Conservation (phyloP, 1,284 basidiomycete genomes). For the Ustilago trichophora region DNA sequence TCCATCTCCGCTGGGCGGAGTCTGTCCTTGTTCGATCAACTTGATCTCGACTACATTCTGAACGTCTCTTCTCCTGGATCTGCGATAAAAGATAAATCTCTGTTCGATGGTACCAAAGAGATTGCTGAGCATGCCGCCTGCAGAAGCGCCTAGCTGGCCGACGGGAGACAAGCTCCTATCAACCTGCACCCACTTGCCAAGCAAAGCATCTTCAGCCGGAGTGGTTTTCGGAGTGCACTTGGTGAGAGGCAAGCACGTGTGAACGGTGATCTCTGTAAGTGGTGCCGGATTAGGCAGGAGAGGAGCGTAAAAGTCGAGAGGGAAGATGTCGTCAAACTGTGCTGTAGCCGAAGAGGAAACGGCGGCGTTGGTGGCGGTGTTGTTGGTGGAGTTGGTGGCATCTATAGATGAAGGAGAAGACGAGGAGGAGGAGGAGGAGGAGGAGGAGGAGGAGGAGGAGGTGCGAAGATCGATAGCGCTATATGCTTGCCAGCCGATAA, state of each 20-base stretch:
- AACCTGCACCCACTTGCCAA: slow-evolving; percentile 88
- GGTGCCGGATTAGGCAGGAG: slow-evolving; percentile 54
- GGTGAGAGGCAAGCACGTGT: slow-evolving; percentile 75
- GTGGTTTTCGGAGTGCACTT: slow-evolving; percentile 77
- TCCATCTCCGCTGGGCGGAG: slow-evolving; percentile 26
- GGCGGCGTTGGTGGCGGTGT: neutral
- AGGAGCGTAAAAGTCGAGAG: slow-evolving; percentile 55
- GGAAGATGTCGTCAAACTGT: slow-evolving; percentile 40
- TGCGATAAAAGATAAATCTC: slow-evolving; percentile 58
- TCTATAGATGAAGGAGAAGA: too few relatives aligned
- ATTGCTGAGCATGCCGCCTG: slow-evolving; percentile 17
- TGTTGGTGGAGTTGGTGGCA: neutral
- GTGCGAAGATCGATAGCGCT: slow-evolving; percentile 21
- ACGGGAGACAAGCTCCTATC: slow-evolving; percentile 77
- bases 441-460: neutral
- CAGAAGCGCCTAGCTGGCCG: slow-evolving; percentile 58
- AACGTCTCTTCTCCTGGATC: slow-evolving; percentile 32
- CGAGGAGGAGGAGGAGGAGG: neutral
- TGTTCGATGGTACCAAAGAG: slow-evolving; percentile 46
- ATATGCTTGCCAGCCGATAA: slow-evolving; percentile 51
- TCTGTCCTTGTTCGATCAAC: slow-evolving; percentile 39
- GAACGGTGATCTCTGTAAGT: slow-evolving; percentile 78
- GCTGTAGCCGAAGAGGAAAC: neutral
- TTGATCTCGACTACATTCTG: slow-evolving; percentile 50
- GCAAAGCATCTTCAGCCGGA: slow-evolving; percentile 77